phyloP scores from a whole-genome alignment of 164 flowering plant genomes.

The Chimonanthus praecox region DNA sequence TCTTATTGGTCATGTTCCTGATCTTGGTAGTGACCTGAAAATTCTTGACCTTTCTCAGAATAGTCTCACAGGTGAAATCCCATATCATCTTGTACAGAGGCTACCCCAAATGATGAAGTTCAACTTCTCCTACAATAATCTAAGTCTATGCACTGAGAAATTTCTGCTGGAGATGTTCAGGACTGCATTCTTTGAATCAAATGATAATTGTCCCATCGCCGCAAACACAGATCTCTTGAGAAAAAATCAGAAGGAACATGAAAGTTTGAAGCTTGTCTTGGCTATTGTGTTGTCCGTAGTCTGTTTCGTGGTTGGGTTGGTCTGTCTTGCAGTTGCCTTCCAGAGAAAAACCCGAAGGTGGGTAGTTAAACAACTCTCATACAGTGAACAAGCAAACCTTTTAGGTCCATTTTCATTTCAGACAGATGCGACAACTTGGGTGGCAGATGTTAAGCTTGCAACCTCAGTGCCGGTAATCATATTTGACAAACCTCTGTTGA shows the following conservation, averaged over 20 bases:
- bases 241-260: slow-evolving; percentile 29
- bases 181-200: slow-evolving; percentile 11
- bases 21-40: slow-evolving; percentile 30
- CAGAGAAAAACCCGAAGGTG: slow-evolving; percentile 46
- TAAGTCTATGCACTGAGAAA: slow-evolving; percentile 12
- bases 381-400: slow-evolving; percentile 54
- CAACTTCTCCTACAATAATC: slow-evolving; percentile 23
- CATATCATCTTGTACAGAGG: slow-evolving; percentile 4
- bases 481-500: slow-evolving; percentile 80
- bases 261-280: slow-evolving; percentile 51
- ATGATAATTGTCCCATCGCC: slow-evolving; percentile 17
- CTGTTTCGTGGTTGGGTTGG: slow-evolving; percentile 44
- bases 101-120: slow-evolving; percentile 18
- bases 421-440: too few species aligned
- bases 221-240: slow-evolving; percentile 24
- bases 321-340: slow-evolving; percentile 57
- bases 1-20: slow-evolving; percentile 52
- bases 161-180: slow-evolving; percentile 8
- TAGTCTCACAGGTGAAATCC: slow-evolving; percentile 20
- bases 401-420: slow-evolving; percentile 31
- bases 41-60: slow-evolving; percentile 42
- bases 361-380: slow-evolving; percentile 56
- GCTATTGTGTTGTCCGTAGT: slow-evolving; percentile 45
- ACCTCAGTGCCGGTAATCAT: slow-evolving; percentile 33
- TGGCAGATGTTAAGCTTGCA: too few species aligned